phyloP scores from a whole-genome alignment of 2,329 filamentous ascomycete species.

The Clonostachys sp. region DNA sequence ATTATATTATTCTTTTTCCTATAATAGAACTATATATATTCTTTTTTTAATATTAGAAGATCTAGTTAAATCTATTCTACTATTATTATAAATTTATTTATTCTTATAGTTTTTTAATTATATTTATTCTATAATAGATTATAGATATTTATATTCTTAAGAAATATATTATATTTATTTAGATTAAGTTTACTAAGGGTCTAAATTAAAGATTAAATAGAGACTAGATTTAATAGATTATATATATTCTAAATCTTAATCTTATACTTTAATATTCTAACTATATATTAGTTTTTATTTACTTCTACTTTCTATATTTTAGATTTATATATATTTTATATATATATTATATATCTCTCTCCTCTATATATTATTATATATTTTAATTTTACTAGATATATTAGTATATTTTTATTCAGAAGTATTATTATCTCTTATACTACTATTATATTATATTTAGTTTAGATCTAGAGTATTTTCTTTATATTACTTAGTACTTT shows the following conservation, averaged over 20 bases:
- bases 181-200: too few relatives aligned
- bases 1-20: background rate
- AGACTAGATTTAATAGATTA: too few relatives aligned
- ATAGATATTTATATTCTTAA: background rate
- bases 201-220: too few relatives aligned
- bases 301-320: too few relatives aligned
- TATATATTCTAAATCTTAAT: too few relatives aligned
- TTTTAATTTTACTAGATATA: background rate
- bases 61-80: background rate
- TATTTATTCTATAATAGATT: background rate
- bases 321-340: too few relatives aligned
- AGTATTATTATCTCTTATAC: background rate
- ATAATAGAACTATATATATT: too few relatives aligned
- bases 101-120: too few relatives aligned
- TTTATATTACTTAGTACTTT: background rate
- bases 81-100: background rate
- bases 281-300: too few relatives aligned
- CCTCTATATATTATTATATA: background rate
- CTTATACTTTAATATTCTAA: too few relatives aligned
- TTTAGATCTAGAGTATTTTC: background rate
- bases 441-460: background rate
- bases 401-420: background rate
- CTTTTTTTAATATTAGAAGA: too few relatives aligned
- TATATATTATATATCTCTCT: too few relatives aligned
- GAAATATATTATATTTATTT: background rate